A percentile compares a stretch with the other conserved stretches of the same genome.
Conservation (phyloP, 139 green algal species). For the Pleodorina starrii region DNA sequence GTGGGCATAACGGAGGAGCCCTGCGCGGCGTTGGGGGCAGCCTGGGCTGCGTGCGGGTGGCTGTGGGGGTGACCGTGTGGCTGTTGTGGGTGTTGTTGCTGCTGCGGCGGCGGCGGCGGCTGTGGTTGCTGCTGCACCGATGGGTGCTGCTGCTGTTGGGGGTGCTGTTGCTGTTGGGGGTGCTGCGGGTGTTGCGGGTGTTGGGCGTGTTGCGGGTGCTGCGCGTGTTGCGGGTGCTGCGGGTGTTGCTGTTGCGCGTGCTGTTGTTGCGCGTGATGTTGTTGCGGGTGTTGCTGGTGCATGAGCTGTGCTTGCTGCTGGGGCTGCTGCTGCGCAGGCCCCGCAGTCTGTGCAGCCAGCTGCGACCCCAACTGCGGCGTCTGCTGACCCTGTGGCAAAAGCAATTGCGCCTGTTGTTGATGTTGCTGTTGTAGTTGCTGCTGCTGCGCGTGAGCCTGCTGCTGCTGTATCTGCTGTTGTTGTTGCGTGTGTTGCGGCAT, state of each 20-base stretch:
- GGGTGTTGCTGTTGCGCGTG: background rate
- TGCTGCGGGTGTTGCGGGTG: too few relatives aligned
- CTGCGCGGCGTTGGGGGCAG: background rate
- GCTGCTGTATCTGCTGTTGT: background rate
- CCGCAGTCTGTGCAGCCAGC: background rate
- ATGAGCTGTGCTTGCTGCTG: background rate
- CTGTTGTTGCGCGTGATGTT: background rate
- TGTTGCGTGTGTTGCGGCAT: conserved; percentile 13
- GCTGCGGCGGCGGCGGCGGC: too few relatives aligned
- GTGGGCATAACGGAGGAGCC: background rate
- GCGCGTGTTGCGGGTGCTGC: too few relatives aligned
- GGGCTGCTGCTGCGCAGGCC: conserved; percentile 6
- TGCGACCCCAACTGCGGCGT: background rate
- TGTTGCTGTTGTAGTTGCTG: background rate
- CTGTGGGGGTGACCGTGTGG: background rate
- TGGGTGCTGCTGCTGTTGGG: too few relatives aligned
- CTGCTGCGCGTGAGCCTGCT: background rate
- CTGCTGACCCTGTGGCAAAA: background rate
- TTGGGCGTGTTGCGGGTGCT: too few relatives aligned
- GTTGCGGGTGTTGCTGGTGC: background rate
- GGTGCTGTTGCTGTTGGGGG: too few relatives aligned
- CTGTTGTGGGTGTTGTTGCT: background rate
- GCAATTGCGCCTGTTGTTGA: conserved; percentile 8
- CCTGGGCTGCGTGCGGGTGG: background rate
- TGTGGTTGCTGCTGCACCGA: too few relatives aligned